Conservation (phyloP, 78 protist genomes). For the Dictyostelium firmibasis region DNA sequence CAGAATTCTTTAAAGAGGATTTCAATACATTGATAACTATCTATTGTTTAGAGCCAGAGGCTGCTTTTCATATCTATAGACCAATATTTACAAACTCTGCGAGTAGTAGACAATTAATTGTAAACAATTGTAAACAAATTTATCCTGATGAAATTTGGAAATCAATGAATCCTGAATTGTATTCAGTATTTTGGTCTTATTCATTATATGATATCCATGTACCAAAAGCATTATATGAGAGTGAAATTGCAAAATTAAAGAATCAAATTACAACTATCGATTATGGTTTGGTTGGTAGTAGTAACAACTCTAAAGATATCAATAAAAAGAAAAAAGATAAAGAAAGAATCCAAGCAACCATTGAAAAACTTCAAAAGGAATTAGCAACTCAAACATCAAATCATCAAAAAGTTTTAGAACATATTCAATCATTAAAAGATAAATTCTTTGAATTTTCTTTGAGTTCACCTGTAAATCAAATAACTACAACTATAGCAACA, state of each 20-base stretch:
- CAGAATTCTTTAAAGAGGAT: constrained; percentile 7
- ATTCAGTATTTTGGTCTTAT: constrained; percentile 44
- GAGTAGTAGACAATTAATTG: not conserved
- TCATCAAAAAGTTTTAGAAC: constrained; percentile 32
- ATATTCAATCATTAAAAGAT: constrained; percentile 13
- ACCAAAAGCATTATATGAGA: constrained; percentile 36
- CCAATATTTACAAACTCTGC: too few relatives aligned
- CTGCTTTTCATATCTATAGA: constrained; percentile 64
- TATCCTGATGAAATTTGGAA: not conserved
- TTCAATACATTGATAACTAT: not conserved
- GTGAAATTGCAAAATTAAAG: constrained; percentile 16
- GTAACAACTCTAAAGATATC: not conserved
- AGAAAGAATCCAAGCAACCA: not conserved
- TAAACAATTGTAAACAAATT: not conserved
- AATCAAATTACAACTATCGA: not conserved
- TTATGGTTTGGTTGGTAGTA: not conserved
- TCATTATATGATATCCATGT: constrained; percentile 74
- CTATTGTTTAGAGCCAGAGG: constrained; percentile 63
- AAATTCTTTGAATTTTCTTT: not conserved
- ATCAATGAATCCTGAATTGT: constrained; percentile 31
- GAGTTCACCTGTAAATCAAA: not conserved
- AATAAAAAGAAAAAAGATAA: constrained; percentile 17
- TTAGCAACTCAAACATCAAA: not conserved
- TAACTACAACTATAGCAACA: not conserved
- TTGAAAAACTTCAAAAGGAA: constrained; percentile 27